Evolutionary conservation across 345 rosid species (phyloP).

Genomic region (Trapa bicornis): DNA sequence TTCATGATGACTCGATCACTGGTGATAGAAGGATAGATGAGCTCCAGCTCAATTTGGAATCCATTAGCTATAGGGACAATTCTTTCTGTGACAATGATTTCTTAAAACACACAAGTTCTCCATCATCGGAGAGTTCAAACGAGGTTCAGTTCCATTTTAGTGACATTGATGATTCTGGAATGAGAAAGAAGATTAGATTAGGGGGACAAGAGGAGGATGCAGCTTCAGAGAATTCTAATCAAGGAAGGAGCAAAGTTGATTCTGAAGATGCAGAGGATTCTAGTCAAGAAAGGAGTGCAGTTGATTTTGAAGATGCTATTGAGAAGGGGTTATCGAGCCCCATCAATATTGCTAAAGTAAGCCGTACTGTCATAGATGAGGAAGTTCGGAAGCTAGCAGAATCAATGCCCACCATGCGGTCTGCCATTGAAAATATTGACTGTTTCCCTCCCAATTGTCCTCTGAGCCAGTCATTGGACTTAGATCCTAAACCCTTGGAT

Average conservation of each 20-base stretch:
- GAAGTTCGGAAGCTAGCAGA: slow-evolving; percentile 29
- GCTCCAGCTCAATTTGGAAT: slow-evolving; percentile 12
- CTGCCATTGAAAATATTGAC: slow-evolving; percentile 17
- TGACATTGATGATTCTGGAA: slow-evolving; percentile 41
- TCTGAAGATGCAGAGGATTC: slow-evolving; percentile 11
- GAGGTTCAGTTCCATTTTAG: slow-evolving; percentile 68
- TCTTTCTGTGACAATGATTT: slow-evolving; percentile 15
- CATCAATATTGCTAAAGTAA: slow-evolving; percentile 28
- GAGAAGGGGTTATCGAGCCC: slow-evolving; percentile 30
- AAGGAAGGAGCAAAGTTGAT: slow-evolving; percentile 15
- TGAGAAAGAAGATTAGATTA: slow-evolving; percentile 11
- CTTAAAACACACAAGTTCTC: slow-evolving; percentile 16
- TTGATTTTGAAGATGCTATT: slow-evolving; percentile 17
- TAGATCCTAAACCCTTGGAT: slow-evolving; percentile 21
- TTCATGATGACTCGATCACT: slow-evolving; percentile 15
- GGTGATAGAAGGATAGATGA: neutral
- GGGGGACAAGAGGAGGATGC: slow-evolving; percentile 19
- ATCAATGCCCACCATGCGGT: slow-evolving; percentile 61
- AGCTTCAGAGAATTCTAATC: slow-evolving; percentile 12
- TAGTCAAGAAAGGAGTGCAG: slow-evolving; percentile 9
- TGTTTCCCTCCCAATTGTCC: slow-evolving; percentile 19
- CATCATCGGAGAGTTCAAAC: slow-evolving; percentile 32
- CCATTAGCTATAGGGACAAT: slow-evolving; percentile 15
- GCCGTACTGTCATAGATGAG: slow-evolving; percentile 15
- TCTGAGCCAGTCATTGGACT: slow-evolving; percentile 53